Evolutionary conservation across 208 protist species (phyloP).

Genomic region (Trypanosoma mega): DNA sequence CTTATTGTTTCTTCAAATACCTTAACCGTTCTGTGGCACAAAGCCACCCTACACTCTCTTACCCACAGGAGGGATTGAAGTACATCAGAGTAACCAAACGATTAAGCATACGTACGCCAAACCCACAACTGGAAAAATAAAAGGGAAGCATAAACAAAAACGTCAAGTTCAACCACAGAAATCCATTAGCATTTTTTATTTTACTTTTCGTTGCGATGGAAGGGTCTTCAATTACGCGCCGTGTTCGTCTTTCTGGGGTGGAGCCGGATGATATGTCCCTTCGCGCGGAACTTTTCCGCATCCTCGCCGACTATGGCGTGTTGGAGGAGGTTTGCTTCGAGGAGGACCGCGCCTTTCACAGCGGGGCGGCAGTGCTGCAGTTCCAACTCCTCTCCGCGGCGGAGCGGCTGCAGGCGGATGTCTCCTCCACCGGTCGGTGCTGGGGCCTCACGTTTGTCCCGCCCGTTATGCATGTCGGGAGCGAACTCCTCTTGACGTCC

Average conservation of each 20-base stretch:
- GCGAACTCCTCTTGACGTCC: constrained; percentile 45
- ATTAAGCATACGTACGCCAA: too few relatives aligned
- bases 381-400: constrained; percentile 72
- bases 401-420: constrained; percentile 52
- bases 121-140: too few relatives aligned
- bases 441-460: constrained; percentile 50
- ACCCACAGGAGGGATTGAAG: too few relatives aligned
- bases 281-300: constrained; percentile 53
- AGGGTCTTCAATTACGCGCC: constrained; percentile 28
- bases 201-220: background rate
- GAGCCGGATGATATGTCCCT: constrained; percentile 43
- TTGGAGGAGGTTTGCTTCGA: constrained; percentile 58
- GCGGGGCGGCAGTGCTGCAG: constrained; percentile 48
- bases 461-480: constrained; percentile 41
- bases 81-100: too few relatives aligned
- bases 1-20: constrained; percentile 1
- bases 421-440: constrained; percentile 24
- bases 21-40: too few relatives aligned
- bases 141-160: too few relatives aligned
- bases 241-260: constrained; percentile 51
- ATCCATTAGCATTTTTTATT: background rate
- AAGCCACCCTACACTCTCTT: too few relatives aligned
- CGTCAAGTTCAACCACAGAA: too few relatives aligned
- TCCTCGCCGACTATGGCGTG: constrained; percentile 60
- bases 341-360: constrained; percentile 53